Base-by-base conservation (phyloP, 805 yeast genomes). In the Candida chilensis region DNA sequence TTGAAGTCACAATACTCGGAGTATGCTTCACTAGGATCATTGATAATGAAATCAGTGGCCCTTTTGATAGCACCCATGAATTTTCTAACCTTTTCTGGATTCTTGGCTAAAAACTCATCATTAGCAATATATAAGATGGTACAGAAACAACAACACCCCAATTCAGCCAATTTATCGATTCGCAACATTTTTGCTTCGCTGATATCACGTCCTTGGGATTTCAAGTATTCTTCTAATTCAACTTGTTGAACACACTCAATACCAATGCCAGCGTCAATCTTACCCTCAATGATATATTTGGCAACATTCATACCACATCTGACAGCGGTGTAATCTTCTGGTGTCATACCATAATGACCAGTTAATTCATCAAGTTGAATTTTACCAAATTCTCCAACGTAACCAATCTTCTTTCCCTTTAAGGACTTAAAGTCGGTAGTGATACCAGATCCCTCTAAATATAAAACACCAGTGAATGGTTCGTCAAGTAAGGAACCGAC, bases 281-380 rank as follows among this genome's bases (percentile, higher is more conserved):
- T 58, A 21, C 75, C 76, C 31, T 69, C 72, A 31, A 71, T 64
- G 40, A 71, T 70, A 40, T 60, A 61, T 43, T 67, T 68, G 35
- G 76, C 72, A 27, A 71, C 75, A 41, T 71, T 71, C 77, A 71
- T 71, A 33, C 77, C 77, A 39, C 74, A 67, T 48, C 76, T 59
- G 32, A 71, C 71, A 7, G 77, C 74, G 27, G 74, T 67, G 48
- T 71, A 71, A 43, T 71, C 77, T 20, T 52, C 50, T 10, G 75
- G 75, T 15, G 62, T 57, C 74, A 71, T 67, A 17, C 75, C 75
- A 41, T 62, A 70, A 48, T 71, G 69, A 39, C 64, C 59, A 40
- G 74, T 67, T 43, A 71, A 54, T 42, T 71, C 77, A 39, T 71
- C 76, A 31, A 71, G 49, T 47, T 71, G 77, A 40, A 71, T 70